Evolutionary conservation across 306 rosid species (phyloP), one percentile per base, ranked within the genome.

Genomic region (Casuarina glauca): DNA sequence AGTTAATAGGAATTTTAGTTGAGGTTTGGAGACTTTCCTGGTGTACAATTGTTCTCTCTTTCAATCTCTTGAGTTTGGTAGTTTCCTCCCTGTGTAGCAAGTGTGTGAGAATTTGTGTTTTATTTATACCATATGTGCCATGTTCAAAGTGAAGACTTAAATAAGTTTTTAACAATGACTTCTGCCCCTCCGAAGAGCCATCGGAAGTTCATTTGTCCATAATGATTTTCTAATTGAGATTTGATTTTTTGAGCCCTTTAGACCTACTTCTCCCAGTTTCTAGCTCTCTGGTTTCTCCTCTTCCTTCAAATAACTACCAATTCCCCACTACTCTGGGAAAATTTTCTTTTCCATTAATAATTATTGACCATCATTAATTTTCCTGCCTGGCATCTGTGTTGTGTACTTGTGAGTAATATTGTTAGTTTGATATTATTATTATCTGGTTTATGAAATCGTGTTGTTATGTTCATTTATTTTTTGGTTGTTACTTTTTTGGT

Each of bases 401-500:
- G 16, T 66, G 71, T 67, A 35, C 26, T 35, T 44, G 2, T 41
- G 50, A 46, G 4, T 41, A 32, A n/a, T 17, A 9, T 67, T 58
- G 0, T 58, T 58, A 58, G 50, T n/a, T 67, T 12, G 20, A 63
- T 10, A 4, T 3, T 63, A 13, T 38, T 19, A 39, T 6, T 78
- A 73, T 46, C 57, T 70, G 38, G 69, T 50, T 26, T 66, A 9
- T 58, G 6, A 35, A 42, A 53, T 62, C 46, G 32, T 51, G 76
- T 69, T 60, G 74, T 62, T 70, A 36, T 73, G 72, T 46, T 43
- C 44, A 2, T 7, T 44, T 57, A 68, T 60, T 9, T 44, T 51
- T 35, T 15, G 68, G 72, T 13, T 44, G 45, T 79, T 71, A 74
- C 55, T 70, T 41, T 73, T 64, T 74, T 26, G 32, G 51, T 83